A percentile compares a stretch with the other conserved stretches of the same genome.
Evolutionary conservation across 352 stramenopile genomes (phyloP).

Genomic region (Peronospora belbahrii): DNA sequence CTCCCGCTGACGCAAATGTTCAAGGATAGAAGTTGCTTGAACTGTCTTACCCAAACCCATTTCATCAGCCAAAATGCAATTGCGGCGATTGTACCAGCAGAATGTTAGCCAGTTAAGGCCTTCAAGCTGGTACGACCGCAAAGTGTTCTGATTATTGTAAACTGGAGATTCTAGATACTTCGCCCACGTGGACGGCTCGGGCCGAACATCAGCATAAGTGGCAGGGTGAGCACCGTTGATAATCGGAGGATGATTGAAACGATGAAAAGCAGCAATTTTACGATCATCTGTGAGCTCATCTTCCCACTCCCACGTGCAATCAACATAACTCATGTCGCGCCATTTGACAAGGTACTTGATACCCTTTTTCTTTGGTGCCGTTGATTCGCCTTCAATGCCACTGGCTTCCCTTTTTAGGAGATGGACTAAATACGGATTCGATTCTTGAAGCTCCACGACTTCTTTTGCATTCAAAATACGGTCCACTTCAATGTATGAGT

Average conservation of each 20-base stretch:
- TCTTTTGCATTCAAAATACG: conserved; percentile 72
- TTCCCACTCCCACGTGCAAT: conserved; percentile 87
- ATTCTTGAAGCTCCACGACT: conserved; percentile 63
- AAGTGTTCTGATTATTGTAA: conserved; percentile 92
- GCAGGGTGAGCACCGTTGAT: conserved; percentile 75
- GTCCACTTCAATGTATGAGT: conserved; percentile 79
- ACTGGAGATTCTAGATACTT: conserved; percentile 83
- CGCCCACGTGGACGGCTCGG: conserved; percentile 72
- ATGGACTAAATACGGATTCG: conserved; percentile 55
- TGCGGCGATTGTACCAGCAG: conserved; percentile 96
- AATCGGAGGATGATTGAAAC: conserved; percentile 80
- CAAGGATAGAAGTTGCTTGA: conserved; percentile 90
- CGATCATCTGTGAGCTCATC: conserved; percentile 84
- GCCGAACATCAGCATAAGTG: conserved; percentile 74
- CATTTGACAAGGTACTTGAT: conserved; percentile 91
- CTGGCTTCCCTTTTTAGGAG: conserved; percentile 32
- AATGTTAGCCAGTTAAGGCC: conserved; percentile 97
- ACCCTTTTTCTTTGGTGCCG: conserved; percentile 54
- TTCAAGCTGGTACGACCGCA: conserved; percentile 98
- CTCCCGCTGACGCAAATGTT: conserved; percentile 89
- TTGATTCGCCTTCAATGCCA: conserved; percentile 34
- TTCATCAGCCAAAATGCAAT: conserved; percentile 87
- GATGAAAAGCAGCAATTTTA: conserved; percentile 84
- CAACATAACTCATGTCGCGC: conserved; percentile 86
- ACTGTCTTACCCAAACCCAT: conserved; percentile 90